Evolutionary conservation across 768 basidiomycete species (phyloP).

Genomic region (Cystofilobasidium bisporidii): DNA sequence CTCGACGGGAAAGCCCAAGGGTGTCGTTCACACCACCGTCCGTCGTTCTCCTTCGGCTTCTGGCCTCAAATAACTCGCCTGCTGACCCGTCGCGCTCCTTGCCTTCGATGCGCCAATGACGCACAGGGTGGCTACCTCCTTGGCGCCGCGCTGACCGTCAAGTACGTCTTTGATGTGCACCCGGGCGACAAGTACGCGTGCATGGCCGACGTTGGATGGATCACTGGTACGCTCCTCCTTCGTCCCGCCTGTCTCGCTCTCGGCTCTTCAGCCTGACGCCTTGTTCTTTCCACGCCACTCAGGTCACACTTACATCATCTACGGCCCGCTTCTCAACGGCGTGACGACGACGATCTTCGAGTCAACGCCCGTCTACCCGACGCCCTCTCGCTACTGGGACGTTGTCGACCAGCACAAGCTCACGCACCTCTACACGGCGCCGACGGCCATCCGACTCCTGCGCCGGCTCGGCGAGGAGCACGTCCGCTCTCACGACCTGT

Average conservation of each 20-base stretch:
- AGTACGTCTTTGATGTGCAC: slow-evolving; percentile 96
- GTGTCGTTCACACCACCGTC: slow-evolving; percentile 70
- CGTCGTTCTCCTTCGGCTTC: slow-evolving; percentile 36
- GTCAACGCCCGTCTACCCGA: slow-evolving; percentile 92
- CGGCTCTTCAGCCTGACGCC: too few relatives aligned
- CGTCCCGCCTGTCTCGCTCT: not conserved
- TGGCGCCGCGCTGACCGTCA: slow-evolving; percentile 80
- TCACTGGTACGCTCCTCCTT: slow-evolving; percentile 64
- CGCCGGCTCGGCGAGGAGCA: slow-evolving; percentile 76
- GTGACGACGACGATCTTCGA: slow-evolving; percentile 66
- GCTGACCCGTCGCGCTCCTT: not conserved
- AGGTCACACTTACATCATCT: slow-evolving; percentile 66
- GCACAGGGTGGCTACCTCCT: slow-evolving; percentile 61
- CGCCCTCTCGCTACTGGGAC: slow-evolving; percentile 94
- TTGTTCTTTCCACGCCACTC: not conserved
- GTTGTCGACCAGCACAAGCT: slow-evolving; percentile 83
- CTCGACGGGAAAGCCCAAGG: slow-evolving; percentile 92
- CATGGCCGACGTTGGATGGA: slow-evolving; percentile 99
- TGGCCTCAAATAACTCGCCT: not conserved
- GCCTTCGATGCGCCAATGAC: slow-evolving; percentile 30
- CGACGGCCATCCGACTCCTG: slow-evolving; percentile 68
- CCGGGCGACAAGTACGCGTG: slow-evolving; percentile 92
- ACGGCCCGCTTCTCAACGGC: slow-evolving; percentile 67
- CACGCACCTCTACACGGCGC: slow-evolving; percentile 78
- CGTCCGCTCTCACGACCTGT: slow-evolving; percentile 71